Base-by-base conservation (phyloP, 176 grass and related monocot genomes). In the Alopecurus myosuroides region DNA sequence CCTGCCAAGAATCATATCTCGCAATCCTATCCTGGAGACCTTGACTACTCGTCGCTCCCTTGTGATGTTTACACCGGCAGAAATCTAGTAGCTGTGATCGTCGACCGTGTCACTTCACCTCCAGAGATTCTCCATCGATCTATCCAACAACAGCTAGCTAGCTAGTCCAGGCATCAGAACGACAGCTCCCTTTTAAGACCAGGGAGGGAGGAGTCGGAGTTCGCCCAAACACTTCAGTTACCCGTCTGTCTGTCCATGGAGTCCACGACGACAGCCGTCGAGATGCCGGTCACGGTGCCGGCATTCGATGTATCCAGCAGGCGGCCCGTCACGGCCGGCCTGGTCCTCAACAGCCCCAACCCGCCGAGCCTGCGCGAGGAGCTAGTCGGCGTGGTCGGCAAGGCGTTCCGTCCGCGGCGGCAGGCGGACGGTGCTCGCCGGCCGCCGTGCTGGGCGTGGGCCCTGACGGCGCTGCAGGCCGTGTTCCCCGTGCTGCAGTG, bases 401-500 rank as follows among this genome's bases (percentile, higher is more conserved):
- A 75, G 81, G 85, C 85, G 81, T 90, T 90, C 85, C 81, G 66
- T n/a, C n/a, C n/a, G 31, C 80, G 75, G 9, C 77, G 31, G 23
- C 26, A 15, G 42, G 26, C 76, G 0, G 71, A 8, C 6, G n/a
- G 18, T 22, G 40, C 5, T 7, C 81, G 76, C 41, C 77, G 45
- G 42, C 69, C 84, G 28, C 63, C 76, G 80, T 34, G 33, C 52
- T 82, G 72, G 22, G 53, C 72, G 11, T 89, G 89, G 74, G 12
- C 20, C 33, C 35, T 88, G 33, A 85, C 87, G n/a, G 88, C 74
- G 15, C 75, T 95, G 70, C 81, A 88, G 84, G 76, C 80, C 80
- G 34, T 98, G 13, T 98, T 98, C 85, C 95, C 95, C 4, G 83
- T 98, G 70, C 87, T 98, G 85, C 85, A 88, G 63, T 98, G 95